phyloP scores from a whole-genome alignment of 805 yeast genomes.

The Candida manassasensis region DNA sequence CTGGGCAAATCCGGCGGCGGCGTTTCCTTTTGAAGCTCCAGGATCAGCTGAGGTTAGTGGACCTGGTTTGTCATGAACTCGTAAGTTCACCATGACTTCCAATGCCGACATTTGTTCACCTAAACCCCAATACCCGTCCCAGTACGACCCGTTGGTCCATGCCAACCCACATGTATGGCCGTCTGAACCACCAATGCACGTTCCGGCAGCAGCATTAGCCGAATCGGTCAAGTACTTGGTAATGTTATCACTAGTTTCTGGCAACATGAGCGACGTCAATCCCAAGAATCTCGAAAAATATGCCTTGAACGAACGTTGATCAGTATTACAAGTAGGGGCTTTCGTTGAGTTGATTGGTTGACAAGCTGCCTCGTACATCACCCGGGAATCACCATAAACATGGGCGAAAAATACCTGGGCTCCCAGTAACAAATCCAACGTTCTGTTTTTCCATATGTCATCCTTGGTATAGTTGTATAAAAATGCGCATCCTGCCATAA shows the following conservation, averaged over 20 bases:
- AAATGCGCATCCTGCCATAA: conserved; percentile 77
- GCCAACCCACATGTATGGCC: conserved; percentile 71
- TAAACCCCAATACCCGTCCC: conserved; percentile 66
- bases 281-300: conserved; percentile 73
- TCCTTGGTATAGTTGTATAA: conserved; percentile 70
- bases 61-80: conserved; percentile 38
- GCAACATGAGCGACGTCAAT: conserved; percentile 66
- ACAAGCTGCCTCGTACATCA: conserved; percentile 83
- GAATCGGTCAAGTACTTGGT: conserved; percentile 37
- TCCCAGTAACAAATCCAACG: conserved; percentile 52
- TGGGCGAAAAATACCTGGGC: conserved; percentile 50
- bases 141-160: conserved; percentile 51
- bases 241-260: conserved; percentile 48
- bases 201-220: conserved; percentile 57
- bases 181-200: conserved; percentile 73
- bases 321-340: conserved; percentile 59
- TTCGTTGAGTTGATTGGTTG: conserved; percentile 39
- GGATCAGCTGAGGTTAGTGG: conserved; percentile 66
- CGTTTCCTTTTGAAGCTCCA: conserved; percentile 65
- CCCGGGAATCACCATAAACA: conserved; percentile 15
- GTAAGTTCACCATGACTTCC: conserved; percentile 52
- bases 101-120: conserved; percentile 79
- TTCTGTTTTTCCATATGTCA: conserved; percentile 60
- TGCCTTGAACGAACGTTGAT: conserved; percentile 91
- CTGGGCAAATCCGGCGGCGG: conserved; percentile 60